phyloP scores from a whole-genome alignment of 345 rosid genomes.

The Mercurialis annua region DNA sequence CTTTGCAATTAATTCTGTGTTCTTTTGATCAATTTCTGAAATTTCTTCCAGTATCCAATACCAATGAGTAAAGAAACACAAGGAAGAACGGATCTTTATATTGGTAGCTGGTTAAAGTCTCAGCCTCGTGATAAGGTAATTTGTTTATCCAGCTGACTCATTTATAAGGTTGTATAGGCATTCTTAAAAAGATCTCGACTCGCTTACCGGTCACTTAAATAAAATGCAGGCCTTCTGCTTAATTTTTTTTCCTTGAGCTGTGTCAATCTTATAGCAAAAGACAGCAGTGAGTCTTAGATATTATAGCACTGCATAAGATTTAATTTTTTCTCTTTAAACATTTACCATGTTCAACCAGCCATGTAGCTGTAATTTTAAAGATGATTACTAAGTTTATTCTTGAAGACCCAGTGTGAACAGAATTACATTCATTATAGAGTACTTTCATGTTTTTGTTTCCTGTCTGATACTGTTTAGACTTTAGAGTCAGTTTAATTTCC shows the following conservation, averaged over 20 bases:
- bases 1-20: neutral
- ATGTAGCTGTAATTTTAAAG: neutral
- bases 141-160: neutral
- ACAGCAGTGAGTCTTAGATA: constrained; percentile 10
- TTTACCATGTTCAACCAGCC: constrained; percentile 8
- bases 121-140: constrained; percentile 80
- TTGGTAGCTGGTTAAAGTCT: constrained; percentile 83
- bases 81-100: constrained; percentile 79
- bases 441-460: neutral
- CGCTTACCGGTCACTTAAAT: constrained; percentile 5
- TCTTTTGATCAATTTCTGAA: constrained; percentile 1
- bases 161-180: neutral
- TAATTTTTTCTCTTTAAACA: neutral
- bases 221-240: constrained; percentile 1
- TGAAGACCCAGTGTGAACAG: neutral
- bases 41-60: constrained; percentile 57
- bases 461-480: neutral
- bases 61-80: constrained; percentile 86
- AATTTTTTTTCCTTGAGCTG: neutral
- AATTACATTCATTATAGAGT: neutral
- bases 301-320: neutral
- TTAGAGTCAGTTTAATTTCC: constrained; percentile 7
- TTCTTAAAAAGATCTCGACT: neutral
- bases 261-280: neutral
- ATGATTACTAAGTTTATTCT: neutral